Evolutionary conservation across 768 basidiomycete species (phyloP).

Genomic region (Lactarius tabidus): DNA sequence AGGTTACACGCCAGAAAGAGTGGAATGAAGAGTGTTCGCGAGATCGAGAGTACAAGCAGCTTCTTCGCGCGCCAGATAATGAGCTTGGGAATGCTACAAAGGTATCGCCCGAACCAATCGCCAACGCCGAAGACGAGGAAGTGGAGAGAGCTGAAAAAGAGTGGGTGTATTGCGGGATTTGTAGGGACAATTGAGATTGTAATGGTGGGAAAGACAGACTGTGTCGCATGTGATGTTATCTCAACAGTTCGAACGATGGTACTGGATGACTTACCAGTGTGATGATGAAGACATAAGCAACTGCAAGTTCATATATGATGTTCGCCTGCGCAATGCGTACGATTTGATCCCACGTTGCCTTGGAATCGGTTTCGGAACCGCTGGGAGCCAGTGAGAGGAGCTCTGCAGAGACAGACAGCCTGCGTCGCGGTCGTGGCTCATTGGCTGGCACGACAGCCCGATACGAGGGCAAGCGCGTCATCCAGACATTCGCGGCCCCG

Average conservation of each 20-base stretch:
- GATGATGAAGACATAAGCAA: constrained; percentile 70
- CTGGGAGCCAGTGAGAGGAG: constrained; percentile 37
- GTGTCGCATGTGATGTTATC: constrained; percentile 18
- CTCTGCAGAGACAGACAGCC: constrained; percentile 34
- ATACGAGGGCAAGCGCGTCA: constrained; percentile 58
- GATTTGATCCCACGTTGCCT: constrained; percentile 36
- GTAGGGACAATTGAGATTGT: constrained; percentile 72
- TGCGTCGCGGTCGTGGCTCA: constrained; percentile 25
- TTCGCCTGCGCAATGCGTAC: constrained; percentile 61
- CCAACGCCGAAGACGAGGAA: constrained; percentile 74
- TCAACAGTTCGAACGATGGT: not conserved
- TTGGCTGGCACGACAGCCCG: constrained; percentile 49
- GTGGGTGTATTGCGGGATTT: constrained; percentile 62
- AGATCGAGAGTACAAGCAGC: constrained; percentile 58
- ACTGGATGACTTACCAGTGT: constrained; percentile 58
- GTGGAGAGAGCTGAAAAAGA: constrained; percentile 77
- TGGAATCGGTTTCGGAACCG: constrained; percentile 34
- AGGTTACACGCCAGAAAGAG: constrained; percentile 88
- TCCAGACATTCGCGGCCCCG: constrained; percentile 51
- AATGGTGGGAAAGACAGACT: constrained; percentile 88
- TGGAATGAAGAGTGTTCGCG: constrained; percentile 79
- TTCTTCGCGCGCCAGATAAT: constrained; percentile 65
- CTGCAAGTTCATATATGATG: constrained; percentile 62
- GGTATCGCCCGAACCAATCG: constrained; percentile 65
- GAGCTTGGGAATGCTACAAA: constrained; percentile 61